These are phyloP conservation scores for Yarrowia bubula DNA, from an alignment of 805 yeast species.

Conservation along the genomic window DNA sequence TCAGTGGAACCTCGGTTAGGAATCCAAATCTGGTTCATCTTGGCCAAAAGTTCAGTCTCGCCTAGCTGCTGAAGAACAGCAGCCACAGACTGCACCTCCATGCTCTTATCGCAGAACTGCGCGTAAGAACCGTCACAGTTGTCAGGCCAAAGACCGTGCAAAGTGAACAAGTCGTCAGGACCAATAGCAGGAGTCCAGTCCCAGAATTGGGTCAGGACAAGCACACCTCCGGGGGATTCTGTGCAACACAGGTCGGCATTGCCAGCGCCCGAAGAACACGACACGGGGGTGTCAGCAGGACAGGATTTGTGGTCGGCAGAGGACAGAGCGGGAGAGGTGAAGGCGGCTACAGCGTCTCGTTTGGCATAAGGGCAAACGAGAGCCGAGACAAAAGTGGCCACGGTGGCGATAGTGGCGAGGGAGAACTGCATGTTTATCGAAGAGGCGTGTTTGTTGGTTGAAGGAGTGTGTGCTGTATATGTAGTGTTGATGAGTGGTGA, in stretches of 20 bases:
- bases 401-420: not conserved
- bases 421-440: constrained; percentile 19
- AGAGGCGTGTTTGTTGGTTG: not conserved
- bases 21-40: constrained; percentile 69
- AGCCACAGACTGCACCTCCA: constrained; percentile 54
- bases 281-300: constrained; percentile 39
- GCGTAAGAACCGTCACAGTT: constrained; percentile 78
- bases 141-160: constrained; percentile 90
- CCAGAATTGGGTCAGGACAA: constrained; percentile 90
- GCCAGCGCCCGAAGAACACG: constrained; percentile 35
- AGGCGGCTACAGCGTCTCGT: not conserved
- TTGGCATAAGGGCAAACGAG: constrained; percentile 4
- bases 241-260: constrained; percentile 68
- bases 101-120: constrained; percentile 68
- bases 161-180: constrained; percentile 66
- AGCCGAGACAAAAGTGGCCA: constrained; percentile 10
- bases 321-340: constrained; percentile 11
- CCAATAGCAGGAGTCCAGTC: constrained; percentile 76
- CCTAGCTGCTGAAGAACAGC: constrained; percentile 45
- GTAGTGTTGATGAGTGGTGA: not conserved
- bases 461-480: not conserved
- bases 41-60: constrained; percentile 51
- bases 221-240: constrained; percentile 81
- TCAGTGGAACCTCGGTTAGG: constrained; percentile 67
- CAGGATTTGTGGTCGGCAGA: constrained; percentile 36